Evolutionary conservation across 495 filamentous ascomycete genomes (phyloP).

Genomic region (Schizothecium vesticola): DNA sequence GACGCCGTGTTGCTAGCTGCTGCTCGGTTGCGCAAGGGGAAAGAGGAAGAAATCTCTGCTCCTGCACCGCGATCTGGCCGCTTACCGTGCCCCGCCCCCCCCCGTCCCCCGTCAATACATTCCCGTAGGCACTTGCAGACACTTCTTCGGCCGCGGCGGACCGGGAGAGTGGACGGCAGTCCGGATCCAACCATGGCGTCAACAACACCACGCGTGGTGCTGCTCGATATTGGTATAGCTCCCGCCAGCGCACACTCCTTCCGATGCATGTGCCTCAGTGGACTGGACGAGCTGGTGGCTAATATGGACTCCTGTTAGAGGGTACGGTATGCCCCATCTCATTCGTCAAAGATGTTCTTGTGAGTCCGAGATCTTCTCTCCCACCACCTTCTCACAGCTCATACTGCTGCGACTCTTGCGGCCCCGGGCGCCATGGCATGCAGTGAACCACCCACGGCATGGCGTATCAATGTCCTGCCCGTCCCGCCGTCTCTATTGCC

Average conservation of each 20-base stretch:
- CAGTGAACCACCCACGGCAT: constrained; percentile 14
- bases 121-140: neutral
- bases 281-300: constrained; percentile 25
- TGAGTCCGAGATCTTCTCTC: constrained; percentile 38
- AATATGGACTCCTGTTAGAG: constrained; percentile 45
- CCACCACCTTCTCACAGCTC: constrained; percentile 1
- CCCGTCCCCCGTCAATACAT: neutral
- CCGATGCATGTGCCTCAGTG: constrained; percentile 27
- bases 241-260: constrained; percentile 4
- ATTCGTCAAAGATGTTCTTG: constrained; percentile 66
- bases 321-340: constrained; percentile 66
- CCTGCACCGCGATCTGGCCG: neutral
- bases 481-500: neutral
- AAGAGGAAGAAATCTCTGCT: constrained; percentile 1
- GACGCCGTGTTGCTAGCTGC: neutral
- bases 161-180: neutral
- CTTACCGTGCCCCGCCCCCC: neutral
- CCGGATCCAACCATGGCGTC: neutral
- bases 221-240: constrained; percentile 47
- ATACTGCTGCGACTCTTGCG: constrained; percentile 1
- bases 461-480: constrained; percentile 6
- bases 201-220: constrained; percentile 25
- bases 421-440: constrained; percentile 11
- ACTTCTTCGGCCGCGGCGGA: neutral
- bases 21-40: constrained; percentile 7